Evolutionary conservation across 441 rosid species (phyloP), one percentile per base, ranked within the genome.

Genomic region (Syzygium syzygioides): DNA sequence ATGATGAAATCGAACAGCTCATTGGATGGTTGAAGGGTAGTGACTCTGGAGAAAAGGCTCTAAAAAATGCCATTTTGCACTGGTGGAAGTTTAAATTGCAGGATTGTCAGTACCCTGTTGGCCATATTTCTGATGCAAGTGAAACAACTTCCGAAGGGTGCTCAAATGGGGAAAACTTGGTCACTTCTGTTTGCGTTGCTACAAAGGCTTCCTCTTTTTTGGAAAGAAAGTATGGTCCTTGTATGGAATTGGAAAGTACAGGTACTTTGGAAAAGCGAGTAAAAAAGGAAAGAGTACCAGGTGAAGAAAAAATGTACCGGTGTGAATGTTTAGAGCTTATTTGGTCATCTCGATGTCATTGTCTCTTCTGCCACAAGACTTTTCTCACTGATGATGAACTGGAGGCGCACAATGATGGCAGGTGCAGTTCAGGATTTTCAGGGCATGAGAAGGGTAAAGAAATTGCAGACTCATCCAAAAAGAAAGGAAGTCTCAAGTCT

Each of bases 321-420:
- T 98, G 99, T 86, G 94, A 93, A 91, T 98, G 99, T 91, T 93
- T 97, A 88, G 99, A 98, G 94, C 95, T 94, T 45, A 93, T 96
- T 89, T 96, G 95, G 96, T 96, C 98, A 86, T 94, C 96, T 66
- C 94, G 95, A 95, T 90, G 90, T 92, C 99, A 98, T 91, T 98
- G 99, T 91, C 87, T 88, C 87, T 91, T 94, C 88, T 98, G 99
- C 95, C 99, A 98, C 92, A 95, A 32, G 91, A 97, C 98, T 87
- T 94, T 94, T 86, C 79, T 91, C 87, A 91, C 88, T 90, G 93
- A 93, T 90, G 90, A 64, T 84, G 98, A 94, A 92, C 92, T 96
- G 86, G 94, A 92, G 91, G 93, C 88, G 88, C 99, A 98, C 91
- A 92, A 87, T 88, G 95, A 93, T 87, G 95, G 93, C 80, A 92